Evolutionary conservation across 73 alveolate genomes (phyloP), one percentile per base, ranked within the genome.

Genomic region (Stentor roeselii): DNA sequence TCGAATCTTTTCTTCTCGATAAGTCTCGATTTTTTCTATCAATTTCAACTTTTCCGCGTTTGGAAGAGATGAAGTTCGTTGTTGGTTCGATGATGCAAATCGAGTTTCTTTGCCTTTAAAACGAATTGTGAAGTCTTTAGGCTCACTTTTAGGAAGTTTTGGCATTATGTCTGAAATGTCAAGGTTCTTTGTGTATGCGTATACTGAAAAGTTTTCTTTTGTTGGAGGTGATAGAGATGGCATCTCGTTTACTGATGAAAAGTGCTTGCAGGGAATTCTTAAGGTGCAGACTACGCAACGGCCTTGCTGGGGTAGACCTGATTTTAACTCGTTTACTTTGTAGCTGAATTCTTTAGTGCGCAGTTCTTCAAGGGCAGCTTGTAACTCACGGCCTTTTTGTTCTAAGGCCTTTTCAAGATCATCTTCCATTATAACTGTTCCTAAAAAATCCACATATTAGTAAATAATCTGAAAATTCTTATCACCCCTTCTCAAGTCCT

Each of bases 301-400:
- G 21, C 80, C 80, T 67, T 30, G 41, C n/a, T 36, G 34, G n/a
- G 80, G 80, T 67, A 67, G 2, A 21, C 15, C 11, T 67, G 80
- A 67, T 34, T 67, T 21, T 14, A 67, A 40, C 34, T 21, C 2
- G 37, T 21, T 32, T 30, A 21, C 80, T 67, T 21, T 21, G 80
- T 67, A 67, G 11, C 37, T n/a, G 41, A 67, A 32, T 11, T 67
- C 80, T 67, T 67, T 67, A 27, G 11, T 34, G 1, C 80, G n/a
- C 14, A 67, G 37, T 2, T 67, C 80, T 67, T 67, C 80, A 67
- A 67, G 80, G 37, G 80, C 80, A 21, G 34, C 80, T 34, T 67
- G 80, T 21, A 67, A 32, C 41, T 67, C 80, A 1, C 37, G 41
- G 37, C 37, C 80, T 1, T 2, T 67, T 67, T 67, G 15, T n/a